Evolutionary conservation across 2,329 filamentous ascomycete species (phyloP), one percentile per base, ranked within the genome.

Genomic region (Pseudogymnoascus sp.): DNA sequence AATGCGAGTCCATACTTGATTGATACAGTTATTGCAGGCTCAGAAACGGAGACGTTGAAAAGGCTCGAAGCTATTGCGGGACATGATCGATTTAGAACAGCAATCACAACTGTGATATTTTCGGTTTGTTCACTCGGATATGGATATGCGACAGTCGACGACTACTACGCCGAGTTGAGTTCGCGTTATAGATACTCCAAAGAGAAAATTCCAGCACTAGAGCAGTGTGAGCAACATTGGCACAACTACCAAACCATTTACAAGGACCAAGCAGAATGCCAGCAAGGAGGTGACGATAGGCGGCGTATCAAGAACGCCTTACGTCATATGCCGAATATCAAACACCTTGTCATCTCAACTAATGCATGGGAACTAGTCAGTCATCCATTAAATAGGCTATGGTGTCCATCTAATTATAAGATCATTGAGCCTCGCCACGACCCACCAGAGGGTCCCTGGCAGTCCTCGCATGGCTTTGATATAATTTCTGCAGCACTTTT

Each of bases 261-360:
- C 31, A 62, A 62, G 37, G 21, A 62, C 37, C 37, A 62, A 62
- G 61, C 61, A 45, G 61, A 62, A 62, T 25, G 16, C n/a, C 37
- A 62, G 61, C 61, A 34, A 43, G 37, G 36, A 5, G 37, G 61
- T 43, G 61, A 45, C 61, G 61, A 62, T 23, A 14, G 21, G 16
- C 39, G 37, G 6, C 61, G 61, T 21, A 62, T 62, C 37, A 10
- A 43, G 61, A 43, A 48, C 6, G 61, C 61, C 48, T 62, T 62
- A 14, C 37, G 61, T 14, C 36, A 23, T n/a, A 62, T 62, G 61
- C 61, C 61, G n/a, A 62, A 62, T 62, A 37, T 62, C n/a, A 62
- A 62, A 21, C 37, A 62, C 21, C 8, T 62, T 23, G 4, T 62
- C 4, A 4, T 62, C 5, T 62, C 37, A 62, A 62, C 6, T 45